Evolutionary conservation across 1,284 basidiomycete species (phyloP), one percentile per base, ranked within the genome.

Genomic region (Schizopora paradoxa): DNA sequence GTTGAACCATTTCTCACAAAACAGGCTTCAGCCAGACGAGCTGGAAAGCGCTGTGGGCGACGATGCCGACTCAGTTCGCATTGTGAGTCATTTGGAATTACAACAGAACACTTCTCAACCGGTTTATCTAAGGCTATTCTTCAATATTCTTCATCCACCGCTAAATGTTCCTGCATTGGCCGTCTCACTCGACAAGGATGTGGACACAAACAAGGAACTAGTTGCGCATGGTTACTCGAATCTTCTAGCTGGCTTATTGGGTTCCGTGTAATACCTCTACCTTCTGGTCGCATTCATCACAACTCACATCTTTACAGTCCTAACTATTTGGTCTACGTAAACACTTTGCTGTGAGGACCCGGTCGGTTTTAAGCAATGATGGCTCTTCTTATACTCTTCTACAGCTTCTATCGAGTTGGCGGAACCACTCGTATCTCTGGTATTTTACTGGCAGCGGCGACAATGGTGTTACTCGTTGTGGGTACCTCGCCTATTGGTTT

Each of bases 191-290:
- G 77, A 87, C 54, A 85, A 90, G 60, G 93, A 98, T 45, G 82
- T 97, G 47, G 84, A 97, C 56, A 94, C 94, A 2, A 87, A 99
- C 61, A 83, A 86, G 49, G 95, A 99, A 62, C 80, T 99, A 1
- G 77, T 96, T 32, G 92, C 81, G 1, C 95, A 99, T 61, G 95
- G 95, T 4, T 82, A 91, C 50, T 94, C 92, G 1, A 99, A 99
- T 61, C 54, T 97, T 4, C 65, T 87, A 0, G 79, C 93, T 1
- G 94, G 93, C 1, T 49, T 86, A 2, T 57, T 88, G 18, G 92
- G 93, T 2, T 84, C 85, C 3, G 91, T 91, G 79, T 86, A 66
- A 39, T 80, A 66, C 1, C 34, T 22, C 32, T 33, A 7, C 14
- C 43, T 19, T 27, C 22, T 35, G 28, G 33, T 26, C 8, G n/a